A percentile compares a stretch with the other conserved stretches of the same genome.
Conservation (phyloP, 106 monocot species). For the Dendrobium huoshanense region DNA sequence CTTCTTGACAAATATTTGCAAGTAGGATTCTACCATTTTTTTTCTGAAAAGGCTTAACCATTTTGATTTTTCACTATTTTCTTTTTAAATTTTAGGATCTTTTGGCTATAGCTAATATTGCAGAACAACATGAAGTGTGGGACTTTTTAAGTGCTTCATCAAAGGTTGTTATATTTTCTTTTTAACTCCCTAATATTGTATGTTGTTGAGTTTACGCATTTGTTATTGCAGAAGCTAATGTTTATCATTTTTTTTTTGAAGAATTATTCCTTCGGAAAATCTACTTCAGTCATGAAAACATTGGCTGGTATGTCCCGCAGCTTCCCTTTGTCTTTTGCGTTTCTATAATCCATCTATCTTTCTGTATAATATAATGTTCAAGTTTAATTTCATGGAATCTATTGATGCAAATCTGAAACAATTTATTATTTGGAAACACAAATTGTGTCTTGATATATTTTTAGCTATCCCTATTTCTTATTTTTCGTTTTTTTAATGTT, state of each 20-base stretch:
- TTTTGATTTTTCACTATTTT: slow-evolving; percentile 3
- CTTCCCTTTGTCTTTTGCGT: neutral
- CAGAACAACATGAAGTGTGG: slow-evolving; percentile 99
- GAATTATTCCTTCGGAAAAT: slow-evolving; percentile 97
- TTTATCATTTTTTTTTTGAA: slow-evolving; percentile 37
- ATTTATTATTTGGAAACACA: neutral
- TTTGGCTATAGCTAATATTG: slow-evolving; percentile 86
- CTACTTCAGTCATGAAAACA: slow-evolving; percentile 96
- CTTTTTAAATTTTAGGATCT: slow-evolving; percentile 47
- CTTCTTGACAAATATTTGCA: slow-evolving; percentile 96
- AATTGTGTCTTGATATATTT: neutral
- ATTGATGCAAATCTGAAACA: neutral
- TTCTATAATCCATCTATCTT: neutral
- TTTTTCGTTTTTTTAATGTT: neutral
- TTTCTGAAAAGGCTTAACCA: neutral
- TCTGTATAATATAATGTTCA: neutral
- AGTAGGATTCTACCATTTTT: slow-evolving; percentile 31
- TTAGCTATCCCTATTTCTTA: neutral
- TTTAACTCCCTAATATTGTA: neutral
- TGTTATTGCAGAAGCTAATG: slow-evolving; percentile 2
- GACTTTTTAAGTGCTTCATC: slow-evolving; percentile 89
- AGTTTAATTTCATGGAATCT: neutral
- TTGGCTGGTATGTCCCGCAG: slow-evolving; percentile 59
- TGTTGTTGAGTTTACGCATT: neutral
- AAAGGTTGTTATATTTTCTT: slow-evolving; percentile 43